phyloP scores from a whole-genome alignment of 345 rosid genomes.

The Combretum micranthum region DNA sequence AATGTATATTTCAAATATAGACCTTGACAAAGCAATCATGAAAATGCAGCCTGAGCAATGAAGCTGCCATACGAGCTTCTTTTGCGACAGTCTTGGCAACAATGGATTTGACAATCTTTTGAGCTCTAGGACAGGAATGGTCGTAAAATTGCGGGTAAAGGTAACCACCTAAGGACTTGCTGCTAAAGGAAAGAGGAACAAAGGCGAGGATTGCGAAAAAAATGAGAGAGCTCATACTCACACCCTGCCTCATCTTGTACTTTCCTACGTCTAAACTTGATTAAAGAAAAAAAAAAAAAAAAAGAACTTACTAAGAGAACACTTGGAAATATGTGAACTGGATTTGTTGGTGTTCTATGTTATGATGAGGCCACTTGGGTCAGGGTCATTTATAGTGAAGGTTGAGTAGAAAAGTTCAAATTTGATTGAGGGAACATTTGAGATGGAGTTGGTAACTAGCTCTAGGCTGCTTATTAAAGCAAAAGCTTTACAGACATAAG shows the following conservation, averaged over 20 bases:
- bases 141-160: conserved; percentile 52
- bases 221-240: conserved; percentile 1
- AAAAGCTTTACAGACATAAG: too few relatives aligned
- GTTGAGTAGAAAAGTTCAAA: too few relatives aligned
- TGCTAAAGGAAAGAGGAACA: conserved; percentile 32
- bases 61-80: conserved; percentile 79
- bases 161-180: conserved; percentile 20
- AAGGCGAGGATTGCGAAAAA: conserved; percentile 27
- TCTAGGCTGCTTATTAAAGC: too few relatives aligned
- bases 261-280: too few relatives aligned
- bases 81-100: conserved; percentile 55
- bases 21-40: conserved; percentile 92
- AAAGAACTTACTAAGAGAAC: too few relatives aligned
- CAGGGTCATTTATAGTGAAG: too few relatives aligned
- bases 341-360: too few relatives aligned
- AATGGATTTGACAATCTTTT: conserved; percentile 38
- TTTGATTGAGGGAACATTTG: too few relatives aligned
- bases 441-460: too few relatives aligned
- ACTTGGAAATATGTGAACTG: too few relatives aligned
- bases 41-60: conserved; percentile 68
- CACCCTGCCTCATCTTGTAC: neutral
- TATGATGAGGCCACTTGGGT: too few relatives aligned
- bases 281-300: too few relatives aligned
- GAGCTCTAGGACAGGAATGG: conserved; percentile 49
- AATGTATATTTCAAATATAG: neutral